phyloP scores from a whole-genome alignment of 441 rosid species.

The Gossypium gossypioides region DNA sequence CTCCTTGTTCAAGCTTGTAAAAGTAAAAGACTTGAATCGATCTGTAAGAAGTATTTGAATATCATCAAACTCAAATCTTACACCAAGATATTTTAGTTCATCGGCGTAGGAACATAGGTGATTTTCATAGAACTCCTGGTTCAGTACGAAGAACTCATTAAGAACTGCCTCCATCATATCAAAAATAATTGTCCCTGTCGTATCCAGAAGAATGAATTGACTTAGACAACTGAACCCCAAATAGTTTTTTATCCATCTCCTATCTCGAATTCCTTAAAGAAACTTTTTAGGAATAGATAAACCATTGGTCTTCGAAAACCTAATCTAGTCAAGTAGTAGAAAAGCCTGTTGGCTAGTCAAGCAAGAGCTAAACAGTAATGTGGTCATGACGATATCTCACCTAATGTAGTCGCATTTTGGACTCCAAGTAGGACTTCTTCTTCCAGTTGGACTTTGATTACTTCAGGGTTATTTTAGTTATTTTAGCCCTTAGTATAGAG shows the following conservation, averaged over 20 bases:
- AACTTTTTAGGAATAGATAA: background rate
- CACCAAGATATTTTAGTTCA: constrained; percentile 1
- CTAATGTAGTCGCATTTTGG: too few species aligned
- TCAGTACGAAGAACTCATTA: background rate
- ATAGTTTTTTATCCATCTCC: background rate
- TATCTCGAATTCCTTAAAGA: background rate
- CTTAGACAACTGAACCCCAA: background rate
- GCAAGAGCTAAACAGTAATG: background rate
- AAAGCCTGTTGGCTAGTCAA: background rate
- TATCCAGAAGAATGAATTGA: background rate
- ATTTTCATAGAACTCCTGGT: background rate
- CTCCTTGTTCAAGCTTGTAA: background rate
- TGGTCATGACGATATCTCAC: too few species aligned
- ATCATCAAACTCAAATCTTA: background rate
- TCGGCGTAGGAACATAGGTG: background rate
- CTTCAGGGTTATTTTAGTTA: too few species aligned
- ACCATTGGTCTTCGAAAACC: background rate
- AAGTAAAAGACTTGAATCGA: background rate
- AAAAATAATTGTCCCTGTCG: background rate
- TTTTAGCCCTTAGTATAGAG: too few species aligned
- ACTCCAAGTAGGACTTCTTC: too few species aligned
- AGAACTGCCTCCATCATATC: background rate
- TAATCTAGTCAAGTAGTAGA: background rate
- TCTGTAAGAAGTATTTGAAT: background rate
- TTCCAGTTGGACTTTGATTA: too few species aligned